These are phyloP conservation scores for Cladosporium austrohemisphaericum DNA, from an alignment of 2,329 filamentous ascomycete genomes.

Conservation along the genomic window DNA sequence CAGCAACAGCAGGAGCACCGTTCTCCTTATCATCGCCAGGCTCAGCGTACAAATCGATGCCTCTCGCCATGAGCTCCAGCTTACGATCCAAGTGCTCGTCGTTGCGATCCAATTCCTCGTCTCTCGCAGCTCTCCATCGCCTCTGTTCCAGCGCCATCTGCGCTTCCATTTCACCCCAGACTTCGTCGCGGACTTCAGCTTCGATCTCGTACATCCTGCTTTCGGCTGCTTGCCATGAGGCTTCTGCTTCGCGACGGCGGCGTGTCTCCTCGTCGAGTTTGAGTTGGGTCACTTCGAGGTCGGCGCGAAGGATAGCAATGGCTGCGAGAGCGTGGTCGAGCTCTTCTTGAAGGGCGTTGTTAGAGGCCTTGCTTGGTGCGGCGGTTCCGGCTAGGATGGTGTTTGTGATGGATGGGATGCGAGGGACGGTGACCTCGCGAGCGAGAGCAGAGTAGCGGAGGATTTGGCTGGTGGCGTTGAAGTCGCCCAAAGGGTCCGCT, in stretches of 20 bases:
- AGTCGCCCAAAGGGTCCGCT: slow-evolving; percentile 87
- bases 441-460: slow-evolving; percentile 90
- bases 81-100: slow-evolving; percentile 88
- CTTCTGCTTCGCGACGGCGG: slow-evolving; percentile 67
- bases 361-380: slow-evolving; percentile 20
- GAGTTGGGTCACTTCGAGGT: slow-evolving; percentile 70
- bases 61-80: slow-evolving; percentile 66
- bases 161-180: slow-evolving; percentile 79
- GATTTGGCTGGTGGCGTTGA: slow-evolving; percentile 95
- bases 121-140: slow-evolving; percentile 76
- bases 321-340: slow-evolving; percentile 79
- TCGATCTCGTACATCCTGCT: slow-evolving; percentile 70
- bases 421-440: slow-evolving; percentile 85
- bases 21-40: slow-evolving; percentile 33
- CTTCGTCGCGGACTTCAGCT: slow-evolving; percentile 82
- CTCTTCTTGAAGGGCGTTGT: slow-evolving; percentile 54
- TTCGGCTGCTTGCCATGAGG: slow-evolving; percentile 64
- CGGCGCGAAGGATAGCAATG: slow-evolving; percentile 71
- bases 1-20: no score
- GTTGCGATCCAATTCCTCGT: slow-evolving; percentile 69
- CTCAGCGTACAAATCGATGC: slow-evolving; percentile 44
- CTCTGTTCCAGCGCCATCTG: slow-evolving; percentile 69
- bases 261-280: slow-evolving; percentile 69
- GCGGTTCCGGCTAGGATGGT: slow-evolving; percentile 52
- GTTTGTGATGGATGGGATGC: slow-evolving; percentile 76